Base-by-base conservation (phyloP, 305 asterid species). In the Fraxinus angustifolia region DNA sequence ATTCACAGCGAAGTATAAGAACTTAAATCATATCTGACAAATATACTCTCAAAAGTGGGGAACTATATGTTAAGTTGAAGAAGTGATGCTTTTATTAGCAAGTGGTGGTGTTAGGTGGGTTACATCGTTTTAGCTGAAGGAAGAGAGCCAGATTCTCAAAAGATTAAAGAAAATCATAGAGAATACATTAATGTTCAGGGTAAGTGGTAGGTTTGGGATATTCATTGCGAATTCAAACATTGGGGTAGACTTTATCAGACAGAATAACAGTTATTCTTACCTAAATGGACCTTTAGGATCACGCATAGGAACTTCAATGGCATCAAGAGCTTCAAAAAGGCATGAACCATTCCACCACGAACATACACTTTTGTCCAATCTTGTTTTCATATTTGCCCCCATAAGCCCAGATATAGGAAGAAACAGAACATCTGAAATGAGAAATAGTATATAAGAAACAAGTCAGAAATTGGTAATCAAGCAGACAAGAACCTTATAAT, bases 261-360 rank as follows among this genome's bases (percentile, higher is more conserved):
- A 62, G 35, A 76, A 33, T 34, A 23, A 70, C 45, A 80, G 81
- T 28, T 26, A 45, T 76, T 79, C 56, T 17, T 82, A 96, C 99
- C 99, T 93, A 83, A 94, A 90, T 82, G 98, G 94, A 78, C 95
- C 98, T 28, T 93, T 86, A 50, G 98, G 98, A 88, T 96, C 99
- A 81, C 96, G 97, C 2, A 19, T 6, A 3, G 94, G 98, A 85
- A 90, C 86, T 91, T 96, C 97, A 79, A 92, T 77, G 48, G 87
- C 90, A 84, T 95, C 98, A 80, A 95, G 97, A 83, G 90, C 95
- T 86, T 95, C 98, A 88, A 95, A 91, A 76, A 95, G 97, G 86
- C 97, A 93, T 30, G 91, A 90, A 72, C 99, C 99, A 71, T 86
- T 67, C 93, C 94, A 95, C 99, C 99, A 94, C 8, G 97, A 83